Evolutionary conservation across 192 early-diverging fungal genomes (phyloP), one percentile per base, ranked within the genome.

Genomic region (Pilobolus umbonatus): DNA sequence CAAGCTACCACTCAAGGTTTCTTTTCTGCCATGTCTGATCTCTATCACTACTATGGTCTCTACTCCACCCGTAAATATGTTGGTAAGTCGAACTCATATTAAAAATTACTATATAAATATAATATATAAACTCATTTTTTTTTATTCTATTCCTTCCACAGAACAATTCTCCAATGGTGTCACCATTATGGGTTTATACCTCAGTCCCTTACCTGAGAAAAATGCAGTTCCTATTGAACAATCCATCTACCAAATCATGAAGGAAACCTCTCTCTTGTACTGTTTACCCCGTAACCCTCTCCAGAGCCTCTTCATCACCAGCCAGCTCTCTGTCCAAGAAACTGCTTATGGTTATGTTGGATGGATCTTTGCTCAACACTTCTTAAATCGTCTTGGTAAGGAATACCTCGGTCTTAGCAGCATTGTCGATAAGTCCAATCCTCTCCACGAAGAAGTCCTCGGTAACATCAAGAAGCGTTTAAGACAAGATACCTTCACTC

Each of bases 131-230:
- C 36, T 21, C 50, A 48, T 49, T 32, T 55, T n/a, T n/a, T 31
- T 34, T 51, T 51, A 5, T 4, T 51, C 14, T 25, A 24, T 4
- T 48, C 9, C 17, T 14, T 26, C 6, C 19, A 26, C 53, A 81
- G 96, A 98, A 80, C 93, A 98, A 80, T 98, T 98, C 70, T 96
- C 95, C 32, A 96, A 96, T 77, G 96, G 96, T 69, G 88, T 98
- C 38, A 97, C 95, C 32, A 86, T 98, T 63, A 84, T 93, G 76
- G 86, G 84, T 54, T 70, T 97, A 55, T 98, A 98, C 79, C 79
- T 98, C 43, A 88, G 90, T 68, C 89, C 91, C 50, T 61, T 91
- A 24, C 88, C 86, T 60, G 86, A 83, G 64, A 85, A 87, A 58
- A 88, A 83, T 67, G 74, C 81, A 55, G 79, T 85, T 8, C 88